Evolutionary conservation across 768 basidiomycete species (phyloP).

Genomic region (Termitomyces sp.): DNA sequence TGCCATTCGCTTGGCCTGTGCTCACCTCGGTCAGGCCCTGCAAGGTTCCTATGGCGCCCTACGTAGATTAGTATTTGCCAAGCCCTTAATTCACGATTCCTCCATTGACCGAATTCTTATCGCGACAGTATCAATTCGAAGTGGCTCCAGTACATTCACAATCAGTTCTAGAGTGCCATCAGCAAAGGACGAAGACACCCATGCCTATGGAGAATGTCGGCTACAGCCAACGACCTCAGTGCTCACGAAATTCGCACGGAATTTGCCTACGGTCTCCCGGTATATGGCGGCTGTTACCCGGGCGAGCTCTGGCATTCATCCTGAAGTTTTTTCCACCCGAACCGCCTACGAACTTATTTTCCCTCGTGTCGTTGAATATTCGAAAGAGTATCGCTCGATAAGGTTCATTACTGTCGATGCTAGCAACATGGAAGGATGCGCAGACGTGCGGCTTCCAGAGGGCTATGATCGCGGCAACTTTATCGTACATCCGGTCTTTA

Average conservation of each 20-base stretch:
- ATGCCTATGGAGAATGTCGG: conserved; percentile 29
- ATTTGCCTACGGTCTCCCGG: conserved; percentile 28
- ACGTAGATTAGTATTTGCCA: conserved; percentile 40
- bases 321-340: conserved; percentile 49
- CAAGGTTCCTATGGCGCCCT: conserved; percentile 34
- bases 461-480: conserved; percentile 27
- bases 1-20: conserved; percentile 32
- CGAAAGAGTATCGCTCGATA: conserved; percentile 52
- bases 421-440: conserved; percentile 46
- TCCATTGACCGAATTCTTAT: conserved; percentile 27
- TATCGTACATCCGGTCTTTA: conserved; percentile 50
- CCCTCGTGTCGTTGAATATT: conserved; percentile 63
- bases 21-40: conserved; percentile 20
- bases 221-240: conserved; percentile 27
- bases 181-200: conserved; percentile 15
- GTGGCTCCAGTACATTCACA: conserved; percentile 36
- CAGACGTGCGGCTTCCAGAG: conserved; percentile 37
- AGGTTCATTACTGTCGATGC: conserved; percentile 44
- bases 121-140: conserved; percentile 31
- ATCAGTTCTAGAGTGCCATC: conserved; percentile 35
- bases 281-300: conserved; percentile 26
- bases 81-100: conserved; percentile 46
- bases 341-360: conserved; percentile 65
- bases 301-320: conserved; percentile 16
- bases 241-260: conserved; percentile 30